Percentiles rank a stretch among this genome's conserved stretches.
Conservation (phyloP, 1,139 yeast species). For the Geotrichum phurueaensis region DNA sequence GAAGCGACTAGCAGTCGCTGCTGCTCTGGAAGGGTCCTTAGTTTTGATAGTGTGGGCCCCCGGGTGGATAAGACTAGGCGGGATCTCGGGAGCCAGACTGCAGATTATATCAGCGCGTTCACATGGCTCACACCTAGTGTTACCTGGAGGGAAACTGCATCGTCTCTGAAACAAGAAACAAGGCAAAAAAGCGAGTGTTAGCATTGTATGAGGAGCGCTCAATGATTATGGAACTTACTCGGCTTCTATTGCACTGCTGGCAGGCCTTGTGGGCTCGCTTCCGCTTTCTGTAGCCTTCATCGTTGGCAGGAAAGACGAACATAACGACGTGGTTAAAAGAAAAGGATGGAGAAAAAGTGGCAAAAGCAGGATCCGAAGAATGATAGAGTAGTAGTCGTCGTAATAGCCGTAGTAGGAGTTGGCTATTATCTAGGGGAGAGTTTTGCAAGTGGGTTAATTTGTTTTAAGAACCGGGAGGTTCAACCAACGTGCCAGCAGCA, state of each 20-base stretch:
- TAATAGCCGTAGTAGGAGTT: too few species aligned
- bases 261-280: slow-evolving; percentile 52
- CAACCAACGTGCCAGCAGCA: too few species aligned
- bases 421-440: too few species aligned
- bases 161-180: slow-evolving; percentile 26
- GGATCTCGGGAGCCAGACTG: slow-evolving; percentile 32
- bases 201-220: background rate
- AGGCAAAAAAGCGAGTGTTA: background rate
- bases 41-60: background rate
- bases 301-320: slow-evolving; percentile 58
- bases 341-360: background rate
- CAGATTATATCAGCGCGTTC: slow-evolving; percentile 32
- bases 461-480: too few species aligned
- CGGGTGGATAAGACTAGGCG: slow-evolving; percentile 22
- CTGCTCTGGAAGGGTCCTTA: background rate
- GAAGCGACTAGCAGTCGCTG: slow-evolving; percentile 1
- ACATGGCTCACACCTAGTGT: slow-evolving; percentile 32
- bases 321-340: slow-evolving; percentile 25
- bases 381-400: background rate
- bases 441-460: too few species aligned
- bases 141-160: slow-evolving; percentile 31
- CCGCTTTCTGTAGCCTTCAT: slow-evolving; percentile 47
- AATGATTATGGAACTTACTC: slow-evolving; percentile 21
- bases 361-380: background rate
- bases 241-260: slow-evolving; percentile 43